These are phyloP conservation scores for Nakazawaea laoshanensis DNA, from an alignment of 805 yeast species.

Conservation along the genomic window DNA sequence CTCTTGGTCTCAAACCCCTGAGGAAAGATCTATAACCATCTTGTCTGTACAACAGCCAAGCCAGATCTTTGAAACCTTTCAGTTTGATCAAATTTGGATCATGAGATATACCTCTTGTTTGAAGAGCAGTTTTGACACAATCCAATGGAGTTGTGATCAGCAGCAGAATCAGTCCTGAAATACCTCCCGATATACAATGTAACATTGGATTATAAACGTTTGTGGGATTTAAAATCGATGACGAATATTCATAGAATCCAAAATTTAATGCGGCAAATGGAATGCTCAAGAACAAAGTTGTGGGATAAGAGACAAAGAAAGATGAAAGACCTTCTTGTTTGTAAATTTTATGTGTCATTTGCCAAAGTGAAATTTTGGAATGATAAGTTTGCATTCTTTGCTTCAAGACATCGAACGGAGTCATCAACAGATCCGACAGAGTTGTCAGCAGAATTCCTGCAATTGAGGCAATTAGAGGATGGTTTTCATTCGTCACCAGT, in stretches of 20 bases:
- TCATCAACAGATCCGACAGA: conserved; percentile 94
- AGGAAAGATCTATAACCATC: conserved; percentile 63
- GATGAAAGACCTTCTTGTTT: conserved; percentile 64
- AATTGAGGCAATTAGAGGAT: conserved; percentile 73
- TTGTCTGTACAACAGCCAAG: conserved; percentile 49
- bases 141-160: conserved; percentile 93
- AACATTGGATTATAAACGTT: conserved; percentile 77
- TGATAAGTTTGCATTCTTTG: conserved; percentile 80
- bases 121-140: conserved; percentile 85
- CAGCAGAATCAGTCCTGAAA: conserved; percentile 93
- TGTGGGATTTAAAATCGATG: conserved; percentile 72
- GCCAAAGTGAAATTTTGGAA: conserved; percentile 13
- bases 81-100: conserved; percentile 43
- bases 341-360: conserved; percentile 30
- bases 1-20: conserved; percentile 85
- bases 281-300: conserved; percentile 83
- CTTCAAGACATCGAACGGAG: conserved; percentile 91
- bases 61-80: conserved; percentile 64
- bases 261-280: conserved; percentile 95
- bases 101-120: conserved; percentile 60
- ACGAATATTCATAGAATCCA: conserved; percentile 80
- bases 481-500: conserved; percentile 54
- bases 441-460: conserved; percentile 91
- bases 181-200: conserved; percentile 88
- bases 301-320: conserved; percentile 88